Evolutionary conservation across 83 land plant genomes (phyloP), one percentile per base, ranked within the genome.

Genomic region (Picea abies): DNA sequence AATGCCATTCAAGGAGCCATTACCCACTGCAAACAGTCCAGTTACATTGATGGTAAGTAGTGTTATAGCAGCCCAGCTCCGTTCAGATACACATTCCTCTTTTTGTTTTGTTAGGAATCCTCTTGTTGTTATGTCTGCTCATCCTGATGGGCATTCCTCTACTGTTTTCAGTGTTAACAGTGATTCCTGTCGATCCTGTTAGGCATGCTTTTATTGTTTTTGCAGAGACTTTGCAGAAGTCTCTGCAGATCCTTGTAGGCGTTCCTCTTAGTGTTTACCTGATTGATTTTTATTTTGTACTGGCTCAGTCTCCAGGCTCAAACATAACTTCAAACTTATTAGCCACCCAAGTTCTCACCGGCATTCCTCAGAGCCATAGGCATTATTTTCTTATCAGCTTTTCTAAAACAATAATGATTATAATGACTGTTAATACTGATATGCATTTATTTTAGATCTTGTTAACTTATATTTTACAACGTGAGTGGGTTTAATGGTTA

Each of bases 1-100:
- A 92, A 83, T 71, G 94, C 94, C 14, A 90, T 92, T 23, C 91
- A 92, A 78, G 92, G 94, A 19, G 94, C 94, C 32, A 92, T 92
- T 58, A 90, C 90, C 9, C 88, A 92, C 66, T 92, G 94, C 85
- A 91, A 89, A 83, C 85, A 79, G 71, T 87, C 91, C 11, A 79
- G 85, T 70, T 85, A 83, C 52, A n/a, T 11, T 44, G 12, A 44
- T 73, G 77, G 77, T 73, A 73, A 16, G 77, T 73, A 73, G 58
- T 14, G 56, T 44, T 14, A 14, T 44, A 44, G 22, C 23, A 44
- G 56, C 35, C 29, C 70, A 37, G 17, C 73, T 17, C 47, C 17
- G 19, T 32, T 35, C 72, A 4, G 6, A 35, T 69, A 32, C 6
- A 5, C 44, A 23, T 69, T 35, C 72, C 5, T 69, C 37, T 69